Percentiles rank a stretch among this genome's conserved stretches.
These are phyloP conservation scores for Tetrapisispora iriomotensis DNA, from an alignment of 805 yeast genomes.

Conservation along the genomic window DNA sequence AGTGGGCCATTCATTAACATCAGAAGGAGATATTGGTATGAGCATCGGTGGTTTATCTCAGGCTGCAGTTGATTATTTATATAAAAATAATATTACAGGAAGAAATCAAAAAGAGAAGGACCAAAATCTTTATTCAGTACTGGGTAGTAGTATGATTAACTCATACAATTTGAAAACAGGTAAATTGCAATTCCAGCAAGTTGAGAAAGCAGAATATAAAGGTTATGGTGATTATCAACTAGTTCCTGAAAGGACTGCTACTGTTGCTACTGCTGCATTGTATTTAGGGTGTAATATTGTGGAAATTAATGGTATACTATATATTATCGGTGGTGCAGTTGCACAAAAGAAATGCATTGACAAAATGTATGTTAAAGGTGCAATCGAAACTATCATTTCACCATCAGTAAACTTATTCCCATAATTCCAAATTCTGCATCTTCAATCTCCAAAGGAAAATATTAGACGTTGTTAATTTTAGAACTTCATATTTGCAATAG, in stretches of 20 bases:
- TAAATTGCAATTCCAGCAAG: slow-evolving; percentile 8
- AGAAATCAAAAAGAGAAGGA: background rate
- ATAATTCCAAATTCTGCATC: slow-evolving; percentile 1
- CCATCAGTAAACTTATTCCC: slow-evolving; percentile 20
- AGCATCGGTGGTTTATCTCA: slow-evolving; percentile 26
- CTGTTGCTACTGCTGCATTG: background rate
- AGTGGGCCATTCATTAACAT: slow-evolving; percentile 23
- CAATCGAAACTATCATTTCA: slow-evolving; percentile 18
- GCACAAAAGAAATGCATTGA: slow-evolving; percentile 7
- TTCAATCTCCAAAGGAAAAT: background rate
- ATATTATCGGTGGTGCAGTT: slow-evolving; percentile 22
- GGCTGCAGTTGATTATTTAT: slow-evolving; percentile 18
- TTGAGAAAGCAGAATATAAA: background rate
- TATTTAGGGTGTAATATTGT: slow-evolving; percentile 7
- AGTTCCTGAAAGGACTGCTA: background rate
- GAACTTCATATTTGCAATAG: background rate
- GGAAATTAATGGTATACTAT: slow-evolving; percentile 14
- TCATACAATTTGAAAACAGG: slow-evolving; percentile 13
- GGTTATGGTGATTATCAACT: background rate
- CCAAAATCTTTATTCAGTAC: background rate
- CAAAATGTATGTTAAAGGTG: slow-evolving; percentile 21
- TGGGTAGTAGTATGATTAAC: slow-evolving; percentile 12
- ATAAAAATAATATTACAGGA: background rate
- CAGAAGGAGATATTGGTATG: slow-evolving; percentile 16
- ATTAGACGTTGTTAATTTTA: no score